Percentiles rank a stretch among this genome's conserved stretches.
Evolutionary conservation across 176 grass and related monocot species (phyloP).

Genomic region (Pontederia crassipes): DNA sequence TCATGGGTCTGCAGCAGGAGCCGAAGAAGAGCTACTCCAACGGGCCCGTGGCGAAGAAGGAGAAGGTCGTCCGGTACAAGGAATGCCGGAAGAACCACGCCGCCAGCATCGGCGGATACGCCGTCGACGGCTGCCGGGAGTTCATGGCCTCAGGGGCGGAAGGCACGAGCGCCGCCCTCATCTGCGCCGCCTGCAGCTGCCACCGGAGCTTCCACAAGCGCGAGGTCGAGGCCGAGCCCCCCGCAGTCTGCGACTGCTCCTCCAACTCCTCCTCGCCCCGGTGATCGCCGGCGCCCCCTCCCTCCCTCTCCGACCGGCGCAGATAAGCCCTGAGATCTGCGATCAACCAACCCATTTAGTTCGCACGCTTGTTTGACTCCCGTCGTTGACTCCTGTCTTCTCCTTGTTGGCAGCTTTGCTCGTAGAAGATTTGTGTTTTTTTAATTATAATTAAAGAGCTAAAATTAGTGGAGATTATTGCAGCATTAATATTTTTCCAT

Average conservation of each 20-base stretch:
- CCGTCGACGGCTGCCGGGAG: conserved; percentile 57
- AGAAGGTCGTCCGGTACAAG: conserved; percentile 33
- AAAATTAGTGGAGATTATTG: no score
- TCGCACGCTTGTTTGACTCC: no score
- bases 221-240: conserved; percentile 28
- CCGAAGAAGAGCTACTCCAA: conserved; percentile 25
- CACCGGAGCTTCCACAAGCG: conserved; percentile 70
- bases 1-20: conserved; percentile 51
- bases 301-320: no score
- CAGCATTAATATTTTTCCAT: no score
- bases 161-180: conserved; percentile 27
- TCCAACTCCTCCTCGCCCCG: no score
- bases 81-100: conserved; percentile 71
- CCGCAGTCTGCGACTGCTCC: neutral
- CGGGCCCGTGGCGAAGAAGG: conserved; percentile 32
- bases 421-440: no score
- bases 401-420: no score
- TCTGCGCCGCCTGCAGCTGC: conserved; percentile 53
- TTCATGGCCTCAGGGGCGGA: conserved; percentile 49
- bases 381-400: no score
- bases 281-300: no score
- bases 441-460: no score
- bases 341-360: no score
- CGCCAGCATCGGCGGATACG: conserved; percentile 48
- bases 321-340: no score